A percentile compares a stretch with the other conserved stretches of the same genome.
Conservation (phyloP, 2,329 filamentous ascomycete genomes). For the Trichoderma koningiopsis region DNA sequence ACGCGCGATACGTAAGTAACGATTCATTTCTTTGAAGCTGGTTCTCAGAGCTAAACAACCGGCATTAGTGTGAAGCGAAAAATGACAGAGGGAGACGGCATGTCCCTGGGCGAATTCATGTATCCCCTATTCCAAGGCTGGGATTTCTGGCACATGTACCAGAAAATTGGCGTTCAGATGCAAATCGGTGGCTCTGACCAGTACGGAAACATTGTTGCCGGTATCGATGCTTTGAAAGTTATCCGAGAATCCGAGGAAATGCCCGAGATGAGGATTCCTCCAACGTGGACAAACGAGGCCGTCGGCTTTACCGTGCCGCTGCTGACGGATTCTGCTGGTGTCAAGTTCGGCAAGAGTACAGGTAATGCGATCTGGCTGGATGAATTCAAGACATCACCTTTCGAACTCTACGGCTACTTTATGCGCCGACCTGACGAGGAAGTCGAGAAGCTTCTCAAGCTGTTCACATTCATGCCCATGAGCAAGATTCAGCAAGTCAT, state of each 20-base stretch:
- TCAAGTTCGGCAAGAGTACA: constrained; percentile 92
- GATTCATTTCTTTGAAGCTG: background rate
- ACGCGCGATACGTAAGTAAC: constrained; percentile 77
- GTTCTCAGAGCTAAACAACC: constrained; percentile 29
- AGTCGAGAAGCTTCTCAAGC: constrained; percentile 77
- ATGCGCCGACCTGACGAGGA: constrained; percentile 79
- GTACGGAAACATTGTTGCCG: constrained; percentile 92
- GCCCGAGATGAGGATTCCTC: constrained; percentile 43
- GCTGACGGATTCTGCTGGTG: constrained; percentile 79
- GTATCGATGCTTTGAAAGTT: constrained; percentile 80
- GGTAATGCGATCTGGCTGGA: constrained; percentile 96
- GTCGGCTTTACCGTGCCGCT: constrained; percentile 90
- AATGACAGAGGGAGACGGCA: constrained; percentile 82
- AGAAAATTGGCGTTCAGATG: constrained; percentile 67
- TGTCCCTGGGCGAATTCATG: constrained; percentile 90
- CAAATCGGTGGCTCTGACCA: constrained; percentile 96
- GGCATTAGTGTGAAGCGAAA: constrained; percentile 69
- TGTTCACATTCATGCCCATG: constrained; percentile 86
- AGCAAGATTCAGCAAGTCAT: constrained; percentile 69
- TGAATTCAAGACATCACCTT: constrained; percentile 73
- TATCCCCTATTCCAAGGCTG: constrained; percentile 94
- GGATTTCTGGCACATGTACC: constrained; percentile 92
- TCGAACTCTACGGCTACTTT: constrained; percentile 91
- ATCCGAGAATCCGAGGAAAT: constrained; percentile 63
- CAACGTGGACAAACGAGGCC: constrained; percentile 56